These are phyloP conservation scores for Sarocladiaceae sp. DNA, from an alignment of 2,329 filamentous ascomycete species.

Conservation along the genomic window DNA sequence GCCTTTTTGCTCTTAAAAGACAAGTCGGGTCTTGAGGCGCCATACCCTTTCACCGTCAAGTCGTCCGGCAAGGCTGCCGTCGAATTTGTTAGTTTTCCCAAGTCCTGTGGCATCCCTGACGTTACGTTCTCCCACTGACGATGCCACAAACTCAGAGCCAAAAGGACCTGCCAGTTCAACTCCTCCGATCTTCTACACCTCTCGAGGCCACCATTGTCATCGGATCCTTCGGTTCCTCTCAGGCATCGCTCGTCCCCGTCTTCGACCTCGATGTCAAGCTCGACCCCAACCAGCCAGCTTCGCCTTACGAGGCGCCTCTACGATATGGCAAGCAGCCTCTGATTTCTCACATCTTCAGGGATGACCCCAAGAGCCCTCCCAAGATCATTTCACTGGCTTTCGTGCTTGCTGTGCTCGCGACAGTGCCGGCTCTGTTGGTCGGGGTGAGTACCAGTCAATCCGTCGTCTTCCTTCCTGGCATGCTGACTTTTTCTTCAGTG, in stretches of 20 bases:
- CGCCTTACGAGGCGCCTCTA: slow-evolving; percentile 59
- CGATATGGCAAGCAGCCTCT: slow-evolving; percentile 79
- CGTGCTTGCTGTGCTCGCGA: slow-evolving; percentile 61
- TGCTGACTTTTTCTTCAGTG: slow-evolving; percentile 49
- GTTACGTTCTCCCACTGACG: not conserved
- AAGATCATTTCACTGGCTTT: slow-evolving; percentile 75
- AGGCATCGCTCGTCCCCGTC: slow-evolving; percentile 58
- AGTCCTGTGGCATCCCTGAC: not conserved
- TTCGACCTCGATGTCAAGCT: slow-evolving; percentile 67
- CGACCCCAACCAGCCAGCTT: slow-evolving; percentile 54
- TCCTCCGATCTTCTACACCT: slow-evolving; percentile 60
- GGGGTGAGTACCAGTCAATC: slow-evolving; percentile 43
- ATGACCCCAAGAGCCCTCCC: slow-evolving; percentile 73
- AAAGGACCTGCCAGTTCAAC: slow-evolving; percentile 80
- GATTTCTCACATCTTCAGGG: slow-evolving; percentile 86
- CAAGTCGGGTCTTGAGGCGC: slow-evolving; percentile 72
- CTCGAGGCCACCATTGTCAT: slow-evolving; percentile 78
- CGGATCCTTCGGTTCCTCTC: slow-evolving; percentile 74
- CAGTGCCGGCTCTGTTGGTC: slow-evolving; percentile 67
- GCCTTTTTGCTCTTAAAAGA: slow-evolving; percentile 84
- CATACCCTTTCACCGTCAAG: slow-evolving; percentile 78
- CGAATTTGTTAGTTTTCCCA: slow-evolving; percentile 61
- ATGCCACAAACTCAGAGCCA: slow-evolving; percentile 55
- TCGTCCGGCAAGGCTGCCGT: slow-evolving; percentile 81
- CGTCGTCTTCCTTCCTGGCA: not conserved